phyloP scores from a whole-genome alignment of 1,139 yeast species.

The Kodamaea alishanica region DNA sequence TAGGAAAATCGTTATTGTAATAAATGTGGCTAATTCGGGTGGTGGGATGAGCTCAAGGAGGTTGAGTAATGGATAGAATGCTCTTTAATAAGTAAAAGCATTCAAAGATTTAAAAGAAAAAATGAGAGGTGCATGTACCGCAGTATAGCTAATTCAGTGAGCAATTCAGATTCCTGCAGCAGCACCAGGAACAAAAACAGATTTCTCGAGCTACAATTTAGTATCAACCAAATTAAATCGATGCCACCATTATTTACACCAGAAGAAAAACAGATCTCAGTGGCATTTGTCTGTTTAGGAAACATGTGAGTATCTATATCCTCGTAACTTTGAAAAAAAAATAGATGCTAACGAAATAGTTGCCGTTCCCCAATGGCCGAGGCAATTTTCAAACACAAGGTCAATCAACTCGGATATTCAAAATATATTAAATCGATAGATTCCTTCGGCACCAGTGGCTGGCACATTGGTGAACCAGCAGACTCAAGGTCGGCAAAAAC shows the following conservation, averaged over 20 bases:
- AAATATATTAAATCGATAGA: conserved; percentile 55
- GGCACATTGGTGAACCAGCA: conserved; percentile 79
- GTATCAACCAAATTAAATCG: no score
- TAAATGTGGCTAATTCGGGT: no score
- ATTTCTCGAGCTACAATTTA: no score
- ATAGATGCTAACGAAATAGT: conserved; percentile 25
- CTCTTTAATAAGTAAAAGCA: no score
- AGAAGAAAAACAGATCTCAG: conserved; percentile 43
- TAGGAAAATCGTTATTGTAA: no score
- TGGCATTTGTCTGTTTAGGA: conserved; percentile 89
- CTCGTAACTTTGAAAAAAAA: not conserved
- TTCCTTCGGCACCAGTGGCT: conserved; percentile 86
- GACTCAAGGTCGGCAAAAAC: conserved; percentile 70
- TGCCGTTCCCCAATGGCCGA: conserved; percentile 99
- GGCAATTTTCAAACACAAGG: conserved; percentile 74
- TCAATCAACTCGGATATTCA: conserved; percentile 43
- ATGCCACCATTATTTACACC: conserved; percentile 17
- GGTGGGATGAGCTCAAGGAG: no score
- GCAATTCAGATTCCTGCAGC: no score
- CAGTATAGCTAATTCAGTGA: no score
- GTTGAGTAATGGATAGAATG: no score
- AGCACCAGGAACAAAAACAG: no score
- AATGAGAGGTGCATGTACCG: no score
- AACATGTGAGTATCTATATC: conserved; percentile 59
- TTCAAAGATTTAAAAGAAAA: no score